A percentile compares a stretch with the other conserved stretches of the same genome.
These are phyloP conservation scores for Talaromyces sp. DNA, from an alignment of 2,329 filamentous ascomycete species.

Conservation along the genomic window DNA sequence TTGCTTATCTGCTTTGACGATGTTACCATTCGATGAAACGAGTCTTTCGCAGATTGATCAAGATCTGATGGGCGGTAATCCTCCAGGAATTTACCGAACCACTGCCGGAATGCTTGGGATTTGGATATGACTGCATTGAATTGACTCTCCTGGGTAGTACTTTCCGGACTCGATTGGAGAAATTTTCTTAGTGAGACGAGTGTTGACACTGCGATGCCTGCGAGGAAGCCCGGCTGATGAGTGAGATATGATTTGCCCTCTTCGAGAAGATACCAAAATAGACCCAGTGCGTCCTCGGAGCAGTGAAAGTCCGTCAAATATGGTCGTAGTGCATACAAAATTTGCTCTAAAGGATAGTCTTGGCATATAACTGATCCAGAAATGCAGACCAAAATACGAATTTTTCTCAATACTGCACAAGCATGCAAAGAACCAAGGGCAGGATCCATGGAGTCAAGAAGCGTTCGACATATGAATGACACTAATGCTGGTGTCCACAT, in stretches of 20 bases:
- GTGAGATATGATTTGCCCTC: slow-evolving; percentile 65
- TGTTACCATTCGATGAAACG: slow-evolving; percentile 66
- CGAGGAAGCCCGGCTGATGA: slow-evolving; percentile 70
- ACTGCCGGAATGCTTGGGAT: slow-evolving; percentile 71
- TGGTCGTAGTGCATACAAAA: slow-evolving; percentile 73
- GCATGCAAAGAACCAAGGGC: slow-evolving; percentile 84
- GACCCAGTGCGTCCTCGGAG: slow-evolving; percentile 83
- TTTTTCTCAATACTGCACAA: slow-evolving; percentile 80
- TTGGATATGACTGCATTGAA: slow-evolving; percentile 74
- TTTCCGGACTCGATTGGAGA: slow-evolving; percentile 70
- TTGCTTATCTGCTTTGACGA: slow-evolving; percentile 67
- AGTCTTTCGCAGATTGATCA: slow-evolving; percentile 50
- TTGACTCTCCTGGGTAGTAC: slow-evolving; percentile 81
- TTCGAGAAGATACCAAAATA: slow-evolving; percentile 78
- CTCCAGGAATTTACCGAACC: slow-evolving; percentile 71
- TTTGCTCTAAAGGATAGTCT: slow-evolving; percentile 86
- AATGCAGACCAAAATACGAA: slow-evolving; percentile 76
- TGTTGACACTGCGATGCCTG: slow-evolving; percentile 75
- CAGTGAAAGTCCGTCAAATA: slow-evolving; percentile 83
- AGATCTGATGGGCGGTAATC: slow-evolving; percentile 58
- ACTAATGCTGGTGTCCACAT: slow-evolving; percentile 78
- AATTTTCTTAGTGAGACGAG: slow-evolving; percentile 77
- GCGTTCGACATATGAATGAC: slow-evolving; percentile 69
- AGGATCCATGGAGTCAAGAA: slow-evolving; percentile 78
- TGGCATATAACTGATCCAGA: slow-evolving; percentile 70